Base-by-base conservation (phyloP, 2,329 filamentous ascomycete species). In the Ophiocordyceps camponoti-floridani region DNA sequence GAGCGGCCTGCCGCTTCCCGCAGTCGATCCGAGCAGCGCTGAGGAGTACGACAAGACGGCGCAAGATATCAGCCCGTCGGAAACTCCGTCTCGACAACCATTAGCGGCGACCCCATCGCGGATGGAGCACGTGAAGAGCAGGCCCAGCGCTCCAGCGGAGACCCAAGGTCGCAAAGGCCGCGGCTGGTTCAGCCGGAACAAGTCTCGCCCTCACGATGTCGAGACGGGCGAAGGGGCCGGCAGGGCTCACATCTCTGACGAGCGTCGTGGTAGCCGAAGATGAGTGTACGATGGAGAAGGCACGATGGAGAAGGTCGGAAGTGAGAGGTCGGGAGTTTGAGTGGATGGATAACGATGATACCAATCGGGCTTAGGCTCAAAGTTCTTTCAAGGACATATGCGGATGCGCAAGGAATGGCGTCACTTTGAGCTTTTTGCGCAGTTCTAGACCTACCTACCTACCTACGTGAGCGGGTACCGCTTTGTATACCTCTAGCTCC, bases 1-100 rank as follows among this genome's bases (percentile, higher is more conserved):
- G 42, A 66, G 61, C 43, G 71, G 70, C 18, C 56, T 64, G 27
- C 63, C 68, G 11, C 45, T 72, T 30, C 70, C 69, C 5, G 58
- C 62, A 3, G 49, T 67, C 44, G 71, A 75, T 50, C 70, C 71
- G 13, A 74, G 68, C 52, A 67, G 74, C 46, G 65, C 72, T 9
- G 62, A 67, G 45, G 65, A 70, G 44, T 75, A 66, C 50, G 71
- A 75, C 54, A 61, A 65, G 43, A 46, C 49, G 44, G 52, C 54
- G 28, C 47, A 49, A n/a, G 54, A 57, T n/a, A 23, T 23, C 23
- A 49, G 55, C 37, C 55, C 55, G 11, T 50, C 50, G 10, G 51
- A 51, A 12, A 44, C 52, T 10, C 54, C 57, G 8, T 54, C 56
- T 13, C 52, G 50, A 23, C 47, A 55, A 42, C 44, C 44, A 40